Conservation (phyloP, 1,284 basidiomycete genomes). For the Wolfiporia cocos region DNA sequence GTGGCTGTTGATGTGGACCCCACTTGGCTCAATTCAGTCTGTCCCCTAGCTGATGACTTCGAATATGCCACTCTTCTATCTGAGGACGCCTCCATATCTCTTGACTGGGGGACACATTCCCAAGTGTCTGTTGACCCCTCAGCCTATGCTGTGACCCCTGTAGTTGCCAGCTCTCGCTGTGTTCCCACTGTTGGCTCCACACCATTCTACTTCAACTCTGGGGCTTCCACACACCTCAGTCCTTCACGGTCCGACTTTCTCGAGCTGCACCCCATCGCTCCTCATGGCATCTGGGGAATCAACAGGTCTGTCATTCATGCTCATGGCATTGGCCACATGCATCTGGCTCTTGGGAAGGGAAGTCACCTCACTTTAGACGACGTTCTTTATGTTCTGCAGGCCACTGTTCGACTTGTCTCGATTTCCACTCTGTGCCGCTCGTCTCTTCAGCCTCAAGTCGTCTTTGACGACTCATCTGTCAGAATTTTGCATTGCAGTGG, state of each 20-base stretch:
- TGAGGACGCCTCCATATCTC: not conserved
- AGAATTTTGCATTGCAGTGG: not conserved
- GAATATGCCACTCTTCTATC: not conserved
- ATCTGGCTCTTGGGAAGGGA: not conserved
- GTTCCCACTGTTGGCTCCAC: not conserved
- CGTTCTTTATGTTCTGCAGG: not conserved
- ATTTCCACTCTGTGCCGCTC: not conserved
- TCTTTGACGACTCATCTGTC: not conserved
- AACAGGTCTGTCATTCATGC: constrained; percentile 23
- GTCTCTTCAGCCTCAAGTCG: not conserved
- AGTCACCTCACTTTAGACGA: not conserved
- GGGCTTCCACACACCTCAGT: not conserved
- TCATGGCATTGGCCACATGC: not conserved
- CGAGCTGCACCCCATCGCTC: constrained; percentile 7
- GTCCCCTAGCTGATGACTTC: not conserved
- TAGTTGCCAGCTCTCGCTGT: not conserved
- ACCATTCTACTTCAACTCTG: not conserved
- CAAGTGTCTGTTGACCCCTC: not conserved
- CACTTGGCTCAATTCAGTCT: not conserved
- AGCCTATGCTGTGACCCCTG: not conserved
- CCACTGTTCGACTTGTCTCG: not conserved
- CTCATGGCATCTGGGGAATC: constrained; percentile 15
- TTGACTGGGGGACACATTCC: not conserved
- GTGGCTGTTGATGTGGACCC: not conserved
- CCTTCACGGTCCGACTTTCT: not conserved